Evolutionary conservation across 2,329 filamentous ascomycete genomes (phyloP).

Genomic region (Knufia petricola): DNA sequence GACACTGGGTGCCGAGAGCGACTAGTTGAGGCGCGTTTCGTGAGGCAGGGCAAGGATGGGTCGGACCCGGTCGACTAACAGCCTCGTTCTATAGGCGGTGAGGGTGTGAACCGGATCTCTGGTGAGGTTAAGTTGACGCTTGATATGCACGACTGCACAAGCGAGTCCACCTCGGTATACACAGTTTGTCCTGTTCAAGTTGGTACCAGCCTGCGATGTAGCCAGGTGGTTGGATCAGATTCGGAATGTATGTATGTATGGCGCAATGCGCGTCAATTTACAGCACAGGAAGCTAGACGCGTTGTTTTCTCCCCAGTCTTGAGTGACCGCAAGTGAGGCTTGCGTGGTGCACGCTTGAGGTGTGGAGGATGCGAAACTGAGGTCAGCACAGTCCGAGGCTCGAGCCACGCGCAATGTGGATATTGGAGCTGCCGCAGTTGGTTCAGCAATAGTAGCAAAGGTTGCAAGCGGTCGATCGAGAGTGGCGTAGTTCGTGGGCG

Average conservation of each 20-base stretch:
- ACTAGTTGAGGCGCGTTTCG: slow-evolving; percentile 5
- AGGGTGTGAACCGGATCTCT: slow-evolving; percentile 2
- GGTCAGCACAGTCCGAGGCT: background rate
- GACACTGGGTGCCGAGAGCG: slow-evolving; percentile 7
- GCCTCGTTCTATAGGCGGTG: slow-evolving; percentile 7
- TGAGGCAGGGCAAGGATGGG: slow-evolving; percentile 4
- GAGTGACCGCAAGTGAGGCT: background rate
- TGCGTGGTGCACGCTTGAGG: background rate
- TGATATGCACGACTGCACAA: slow-evolving; percentile 6
- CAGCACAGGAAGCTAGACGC: background rate
- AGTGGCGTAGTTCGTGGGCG: background rate
- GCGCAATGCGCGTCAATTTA: background rate
- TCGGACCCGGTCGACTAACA: background rate
- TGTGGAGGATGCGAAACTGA: background rate
- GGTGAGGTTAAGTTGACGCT: slow-evolving; percentile 5
- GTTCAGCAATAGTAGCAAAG: background rate
- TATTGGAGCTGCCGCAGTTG: background rate
- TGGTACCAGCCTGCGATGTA: background rate
- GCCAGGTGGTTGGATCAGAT: background rate
- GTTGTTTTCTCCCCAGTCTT: background rate
- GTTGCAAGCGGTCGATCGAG: background rate
- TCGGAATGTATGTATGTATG: background rate
- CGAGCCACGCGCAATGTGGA: background rate
- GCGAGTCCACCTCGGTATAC: slow-evolving; percentile 5
- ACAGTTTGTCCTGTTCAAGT: background rate